These are phyloP conservation scores for Daldinia decipiens DNA, from an alignment of 495 filamentous ascomycete species.

Conservation along the genomic window DNA sequence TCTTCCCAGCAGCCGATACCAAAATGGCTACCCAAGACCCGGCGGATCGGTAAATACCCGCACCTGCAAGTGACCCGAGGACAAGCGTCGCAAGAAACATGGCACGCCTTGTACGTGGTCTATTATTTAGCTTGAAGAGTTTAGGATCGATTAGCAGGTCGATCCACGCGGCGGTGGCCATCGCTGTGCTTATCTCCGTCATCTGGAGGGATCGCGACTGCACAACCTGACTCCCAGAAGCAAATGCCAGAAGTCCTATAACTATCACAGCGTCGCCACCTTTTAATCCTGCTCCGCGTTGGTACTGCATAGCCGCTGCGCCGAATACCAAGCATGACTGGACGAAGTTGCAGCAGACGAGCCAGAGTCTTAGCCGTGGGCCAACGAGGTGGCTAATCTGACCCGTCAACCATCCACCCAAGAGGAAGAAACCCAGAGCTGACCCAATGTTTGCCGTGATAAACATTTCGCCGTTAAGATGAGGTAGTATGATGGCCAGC, in stretches of 20 bases:
- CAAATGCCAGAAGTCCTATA: constrained; percentile 64
- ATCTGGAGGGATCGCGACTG: constrained; percentile 64
- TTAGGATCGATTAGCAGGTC: constrained; percentile 66
- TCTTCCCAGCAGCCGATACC: constrained; percentile 57
- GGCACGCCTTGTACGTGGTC: constrained; percentile 61
- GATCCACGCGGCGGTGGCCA: constrained; percentile 73
- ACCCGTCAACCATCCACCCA: constrained; percentile 63
- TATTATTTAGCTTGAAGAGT: constrained; percentile 57
- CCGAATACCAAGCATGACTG: constrained; percentile 66
- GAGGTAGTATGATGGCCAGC: constrained; percentile 63
- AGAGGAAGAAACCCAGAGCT: constrained; percentile 65
- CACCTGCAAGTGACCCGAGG: constrained; percentile 65
- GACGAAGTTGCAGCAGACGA: constrained; percentile 61
- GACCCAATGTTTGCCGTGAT: constrained; percentile 62
- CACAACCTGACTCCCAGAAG: constrained; percentile 68
- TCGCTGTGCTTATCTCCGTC: constrained; percentile 73
- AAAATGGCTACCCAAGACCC: constrained; percentile 57
- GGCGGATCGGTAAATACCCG: constrained; percentile 54
- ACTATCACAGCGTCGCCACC: constrained; percentile 54
- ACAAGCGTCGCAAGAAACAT: constrained; percentile 62
- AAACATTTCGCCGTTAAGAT: constrained; percentile 60
- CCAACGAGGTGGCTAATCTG: constrained; percentile 66
- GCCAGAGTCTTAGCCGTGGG: constrained; percentile 60
- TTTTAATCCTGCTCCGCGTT: constrained; percentile 44
- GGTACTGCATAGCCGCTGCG: constrained; percentile 61